These are phyloP conservation scores for Helichrysum umbraculigerum DNA, from an alignment of 129 eudicot species.

Conservation along the genomic window DNA sequence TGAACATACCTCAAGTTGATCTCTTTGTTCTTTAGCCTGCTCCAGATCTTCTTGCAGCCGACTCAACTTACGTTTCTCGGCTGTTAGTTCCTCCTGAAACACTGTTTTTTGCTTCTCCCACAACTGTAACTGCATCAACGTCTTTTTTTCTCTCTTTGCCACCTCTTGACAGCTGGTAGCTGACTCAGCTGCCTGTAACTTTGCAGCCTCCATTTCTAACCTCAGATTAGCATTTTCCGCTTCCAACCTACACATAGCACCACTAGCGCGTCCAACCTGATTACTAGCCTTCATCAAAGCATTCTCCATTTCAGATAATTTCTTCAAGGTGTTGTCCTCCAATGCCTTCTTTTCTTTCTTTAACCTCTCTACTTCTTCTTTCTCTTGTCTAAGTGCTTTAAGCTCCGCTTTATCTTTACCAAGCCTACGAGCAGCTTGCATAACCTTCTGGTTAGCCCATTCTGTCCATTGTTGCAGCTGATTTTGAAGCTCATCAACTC, in stretches of 20 bases:
- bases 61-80: constrained; percentile 49
- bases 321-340: constrained; percentile 76
- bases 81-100: constrained; percentile 68
- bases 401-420: constrained; percentile 86
- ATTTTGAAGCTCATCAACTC: constrained; percentile 57
- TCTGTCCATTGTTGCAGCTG: constrained; percentile 88
- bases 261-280: constrained; percentile 77
- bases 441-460: constrained; percentile 92
- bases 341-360: constrained; percentile 73
- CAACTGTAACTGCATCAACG: constrained; percentile 63
- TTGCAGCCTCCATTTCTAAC: constrained; percentile 81
- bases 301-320: constrained; percentile 85
- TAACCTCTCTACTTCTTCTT: constrained; percentile 78
- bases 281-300: constrained; percentile 74
- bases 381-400: constrained; percentile 72
- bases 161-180: constrained; percentile 77
- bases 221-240: constrained; percentile 58
- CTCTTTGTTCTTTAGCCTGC: constrained; percentile 53
- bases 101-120: constrained; percentile 72
- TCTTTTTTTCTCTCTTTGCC: constrained; percentile 66
- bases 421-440: constrained; percentile 86
- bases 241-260: constrained; percentile 67
- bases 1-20: constrained; percentile 69
- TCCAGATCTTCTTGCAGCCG: constrained; percentile 49
- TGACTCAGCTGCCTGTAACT: constrained; percentile 55